Conservation (phyloP, 1,139 yeast genomes). For the Candida sojae region DNA sequence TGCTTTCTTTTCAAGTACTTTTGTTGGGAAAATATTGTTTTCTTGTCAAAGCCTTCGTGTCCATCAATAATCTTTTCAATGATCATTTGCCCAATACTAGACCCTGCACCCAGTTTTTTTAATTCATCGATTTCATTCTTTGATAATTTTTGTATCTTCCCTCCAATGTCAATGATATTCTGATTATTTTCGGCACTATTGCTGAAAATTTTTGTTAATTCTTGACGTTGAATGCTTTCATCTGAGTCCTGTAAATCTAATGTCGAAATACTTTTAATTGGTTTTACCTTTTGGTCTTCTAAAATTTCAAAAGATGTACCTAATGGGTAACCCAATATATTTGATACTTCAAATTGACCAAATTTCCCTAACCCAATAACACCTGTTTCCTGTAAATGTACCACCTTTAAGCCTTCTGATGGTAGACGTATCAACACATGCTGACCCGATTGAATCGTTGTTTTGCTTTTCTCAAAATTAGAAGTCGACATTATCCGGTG, state of each 20-base stretch:
- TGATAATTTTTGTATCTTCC: slow-evolving; percentile 71
- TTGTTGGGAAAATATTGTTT: slow-evolving; percentile 87
- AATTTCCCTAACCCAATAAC: slow-evolving; percentile 82
- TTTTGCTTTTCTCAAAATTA: slow-evolving; percentile 5
- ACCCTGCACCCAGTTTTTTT: slow-evolving; percentile 65
- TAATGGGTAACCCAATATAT: slow-evolving; percentile 75
- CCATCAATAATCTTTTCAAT: slow-evolving; percentile 80
- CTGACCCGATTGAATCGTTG: slow-evolving; percentile 45
- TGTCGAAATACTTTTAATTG: slow-evolving; percentile 42
- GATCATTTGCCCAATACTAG: slow-evolving; percentile 73
- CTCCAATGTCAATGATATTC: slow-evolving; percentile 71
- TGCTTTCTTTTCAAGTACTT: slow-evolving; percentile 90
- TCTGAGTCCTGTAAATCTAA: slow-evolving; percentile 26
- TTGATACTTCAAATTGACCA: slow-evolving; percentile 77
- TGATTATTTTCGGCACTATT: slow-evolving; percentile 65
- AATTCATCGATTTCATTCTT: slow-evolving; percentile 78
- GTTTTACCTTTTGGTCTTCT: slow-evolving; percentile 54
- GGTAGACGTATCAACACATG: slow-evolving; percentile 76
- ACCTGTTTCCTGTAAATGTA: slow-evolving; percentile 61
- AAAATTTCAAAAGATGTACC: slow-evolving; percentile 89
- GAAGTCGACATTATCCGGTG: background rate
- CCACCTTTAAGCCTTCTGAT: slow-evolving; percentile 73
- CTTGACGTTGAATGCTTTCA: slow-evolving; percentile 32
- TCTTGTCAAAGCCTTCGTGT: slow-evolving; percentile 85
- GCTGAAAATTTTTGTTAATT: slow-evolving; percentile 42